Evolutionary conservation across 345 rosid genomes (phyloP).

Genomic region (Ceriops tagal): DNA sequence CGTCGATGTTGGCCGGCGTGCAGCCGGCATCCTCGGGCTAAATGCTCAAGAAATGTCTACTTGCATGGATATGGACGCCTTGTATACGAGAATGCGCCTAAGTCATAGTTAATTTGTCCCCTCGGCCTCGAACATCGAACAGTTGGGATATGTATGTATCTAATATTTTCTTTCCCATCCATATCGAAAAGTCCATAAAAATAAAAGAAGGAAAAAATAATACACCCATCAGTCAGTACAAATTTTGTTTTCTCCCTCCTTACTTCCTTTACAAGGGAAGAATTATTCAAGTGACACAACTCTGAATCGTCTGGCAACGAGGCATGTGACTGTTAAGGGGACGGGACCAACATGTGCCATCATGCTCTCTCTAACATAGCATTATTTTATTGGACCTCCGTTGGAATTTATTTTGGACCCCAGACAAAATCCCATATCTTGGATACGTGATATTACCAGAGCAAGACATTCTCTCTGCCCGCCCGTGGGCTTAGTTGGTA

Average conservation of each 20-base stretch:
- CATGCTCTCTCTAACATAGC: conserved; percentile 18
- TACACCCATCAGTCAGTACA: not conserved
- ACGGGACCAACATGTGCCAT: conserved; percentile 16
- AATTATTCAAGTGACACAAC: not conserved
- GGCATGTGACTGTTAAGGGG: conserved; percentile 22
- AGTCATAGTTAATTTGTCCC: too few relatives aligned
- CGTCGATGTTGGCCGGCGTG: too few relatives aligned
- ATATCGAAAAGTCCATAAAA: not conserved
- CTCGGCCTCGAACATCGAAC: too few relatives aligned
- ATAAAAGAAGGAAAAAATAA: not conserved
- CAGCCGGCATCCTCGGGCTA: too few relatives aligned
- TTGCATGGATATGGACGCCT: too few relatives aligned
- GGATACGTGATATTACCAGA: not conserved
- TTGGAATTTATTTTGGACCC: conserved; percentile 15
- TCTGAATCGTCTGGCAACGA: conserved; percentile 4
- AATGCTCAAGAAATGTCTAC: too few relatives aligned
- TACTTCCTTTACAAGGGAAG: not conserved
- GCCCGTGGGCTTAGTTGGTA: conserved; percentile 1
- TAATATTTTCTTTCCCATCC: too few relatives aligned
- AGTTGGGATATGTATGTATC: too few relatives aligned
- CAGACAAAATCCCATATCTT: conserved; percentile 11
- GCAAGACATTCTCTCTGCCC: conserved; percentile 21
- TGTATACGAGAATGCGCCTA: too few relatives aligned
- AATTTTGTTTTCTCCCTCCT: not conserved
- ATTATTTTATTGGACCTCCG: not conserved